phyloP scores from a whole-genome alignment of 106 monocot genomes.

The Allium sativum region DNA sequence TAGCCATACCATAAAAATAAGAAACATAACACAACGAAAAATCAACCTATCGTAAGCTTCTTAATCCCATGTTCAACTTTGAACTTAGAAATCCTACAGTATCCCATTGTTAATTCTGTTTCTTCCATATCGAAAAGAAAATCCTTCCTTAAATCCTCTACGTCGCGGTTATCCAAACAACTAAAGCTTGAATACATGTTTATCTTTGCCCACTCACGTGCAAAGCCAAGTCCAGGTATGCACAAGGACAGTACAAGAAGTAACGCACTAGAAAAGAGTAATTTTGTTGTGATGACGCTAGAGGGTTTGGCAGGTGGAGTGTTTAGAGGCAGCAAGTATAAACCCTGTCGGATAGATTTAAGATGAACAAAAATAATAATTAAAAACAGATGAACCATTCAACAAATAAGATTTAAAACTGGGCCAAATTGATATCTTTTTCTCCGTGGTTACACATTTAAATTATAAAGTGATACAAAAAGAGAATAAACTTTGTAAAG shows the following conservation, averaged over 20 bases:
- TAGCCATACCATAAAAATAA: conserved; percentile 77
- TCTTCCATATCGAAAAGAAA: conserved; percentile 13
- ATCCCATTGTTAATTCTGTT: background rate
- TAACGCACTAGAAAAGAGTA: conserved; percentile 42
- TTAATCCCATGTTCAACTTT: conserved; percentile 57
- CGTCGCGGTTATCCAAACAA: background rate
- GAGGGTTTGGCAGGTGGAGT: conserved; percentile 15
- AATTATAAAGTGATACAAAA: too few species aligned
- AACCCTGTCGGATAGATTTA: too few species aligned
- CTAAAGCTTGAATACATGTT: conserved; percentile 20
- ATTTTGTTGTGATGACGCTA: conserved; percentile 9
- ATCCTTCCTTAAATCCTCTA: conserved; percentile 18
- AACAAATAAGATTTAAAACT: too few species aligned
- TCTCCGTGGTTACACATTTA: too few species aligned
- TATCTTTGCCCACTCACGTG: conserved; percentile 20
- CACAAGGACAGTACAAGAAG: conserved; percentile 56
- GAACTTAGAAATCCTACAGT: conserved; percentile 20
- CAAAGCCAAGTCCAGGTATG: conserved; percentile 38
- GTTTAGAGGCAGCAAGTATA: conserved; percentile 65
- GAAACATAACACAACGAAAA: conserved; percentile 70
- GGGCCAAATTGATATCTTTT: too few species aligned
- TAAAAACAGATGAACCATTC: too few species aligned
- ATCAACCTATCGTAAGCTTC: conserved; percentile 39
- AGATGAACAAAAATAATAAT: too few species aligned
- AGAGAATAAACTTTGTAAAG: too few species aligned